Conservation (phyloP, 768 basidiomycete species). For the Lentinula lateritia region DNA sequence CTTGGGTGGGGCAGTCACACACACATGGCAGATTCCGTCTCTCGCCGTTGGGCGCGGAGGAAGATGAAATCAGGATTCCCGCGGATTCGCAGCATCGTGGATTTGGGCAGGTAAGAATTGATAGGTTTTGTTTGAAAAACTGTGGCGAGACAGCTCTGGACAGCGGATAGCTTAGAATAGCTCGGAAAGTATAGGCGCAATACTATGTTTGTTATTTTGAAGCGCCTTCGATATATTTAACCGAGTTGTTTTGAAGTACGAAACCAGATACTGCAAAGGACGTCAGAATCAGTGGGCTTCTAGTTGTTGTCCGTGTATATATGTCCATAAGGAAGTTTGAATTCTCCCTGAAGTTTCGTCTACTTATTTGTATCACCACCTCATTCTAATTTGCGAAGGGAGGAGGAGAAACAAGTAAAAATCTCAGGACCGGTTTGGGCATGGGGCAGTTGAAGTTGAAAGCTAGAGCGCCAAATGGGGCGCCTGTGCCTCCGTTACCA, state of each 20-base stretch:
- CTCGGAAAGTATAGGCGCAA: too few species aligned
- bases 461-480: too few species aligned
- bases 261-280: too few species aligned
- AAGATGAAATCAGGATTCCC: background rate
- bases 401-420: background rate
- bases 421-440: background rate
- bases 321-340: background rate
- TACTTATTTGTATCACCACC: background rate
- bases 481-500: too few species aligned
- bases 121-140: background rate
- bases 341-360: background rate
- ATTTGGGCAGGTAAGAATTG: background rate
- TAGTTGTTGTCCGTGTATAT: too few species aligned
- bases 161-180: too few species aligned
- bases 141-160: too few species aligned
- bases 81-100: constrained; percentile 4
- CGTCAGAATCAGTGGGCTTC: too few species aligned
- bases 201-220: too few species aligned
- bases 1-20: background rate
- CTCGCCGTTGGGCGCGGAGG: constrained; percentile 3
- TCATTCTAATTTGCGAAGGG: background rate
- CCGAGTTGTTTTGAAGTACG: too few species aligned
- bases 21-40: background rate
- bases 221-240: too few species aligned
- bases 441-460: background rate